These are phyloP conservation scores for Sugiyamaella grinbergsii DNA, from an alignment of 1,139 yeast genomes.

Conservation along the genomic window DNA sequence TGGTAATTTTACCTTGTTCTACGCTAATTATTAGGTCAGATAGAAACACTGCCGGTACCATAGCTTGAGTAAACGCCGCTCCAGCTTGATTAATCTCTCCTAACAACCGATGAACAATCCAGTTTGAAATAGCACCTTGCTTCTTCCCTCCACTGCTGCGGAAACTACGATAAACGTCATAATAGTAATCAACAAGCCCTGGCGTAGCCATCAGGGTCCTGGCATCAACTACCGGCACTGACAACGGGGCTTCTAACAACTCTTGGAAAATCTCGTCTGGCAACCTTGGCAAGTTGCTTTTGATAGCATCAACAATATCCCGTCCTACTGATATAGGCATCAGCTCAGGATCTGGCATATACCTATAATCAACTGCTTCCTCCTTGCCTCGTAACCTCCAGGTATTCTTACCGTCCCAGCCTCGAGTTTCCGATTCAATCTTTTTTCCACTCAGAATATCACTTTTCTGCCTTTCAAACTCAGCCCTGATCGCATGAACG, in stretches of 20 bases:
- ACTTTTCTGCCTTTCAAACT: conserved; percentile 67
- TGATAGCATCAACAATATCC: conserved; percentile 47
- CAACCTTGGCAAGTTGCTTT: conserved; percentile 53
- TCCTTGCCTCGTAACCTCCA: conserved; percentile 73
- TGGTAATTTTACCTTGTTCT: conserved; percentile 46
- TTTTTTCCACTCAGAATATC: conserved; percentile 43
- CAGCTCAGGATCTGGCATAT: conserved; percentile 92
- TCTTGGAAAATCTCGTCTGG: conserved; percentile 63
- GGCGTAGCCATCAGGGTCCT: conserved; percentile 53
- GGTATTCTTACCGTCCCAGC: conserved; percentile 82
- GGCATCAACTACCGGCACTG: conserved; percentile 72
- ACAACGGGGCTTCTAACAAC: conserved; percentile 55
- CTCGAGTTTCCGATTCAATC: conserved; percentile 74
- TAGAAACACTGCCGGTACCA: conserved; percentile 46
- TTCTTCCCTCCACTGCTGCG: conserved; percentile 30
- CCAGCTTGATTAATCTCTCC: conserved; percentile 66
- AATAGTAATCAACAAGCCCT: conserved; percentile 55
- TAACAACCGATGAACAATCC: conserved; percentile 81
- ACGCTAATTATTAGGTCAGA: conserved; percentile 50
- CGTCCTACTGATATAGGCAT: conserved; percentile 56
- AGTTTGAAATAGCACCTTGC: conserved; percentile 57
- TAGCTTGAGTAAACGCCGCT: conserved; percentile 43
- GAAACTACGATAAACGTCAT: conserved; percentile 45
- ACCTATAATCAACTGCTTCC: conserved; percentile 80
- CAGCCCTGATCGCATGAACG: conserved; percentile 71